A percentile compares a stretch with the other conserved stretches of the same genome.
Evolutionary conservation across 805 yeast species (phyloP).

Genomic region (Scheffersomyces amazonensis): DNA sequence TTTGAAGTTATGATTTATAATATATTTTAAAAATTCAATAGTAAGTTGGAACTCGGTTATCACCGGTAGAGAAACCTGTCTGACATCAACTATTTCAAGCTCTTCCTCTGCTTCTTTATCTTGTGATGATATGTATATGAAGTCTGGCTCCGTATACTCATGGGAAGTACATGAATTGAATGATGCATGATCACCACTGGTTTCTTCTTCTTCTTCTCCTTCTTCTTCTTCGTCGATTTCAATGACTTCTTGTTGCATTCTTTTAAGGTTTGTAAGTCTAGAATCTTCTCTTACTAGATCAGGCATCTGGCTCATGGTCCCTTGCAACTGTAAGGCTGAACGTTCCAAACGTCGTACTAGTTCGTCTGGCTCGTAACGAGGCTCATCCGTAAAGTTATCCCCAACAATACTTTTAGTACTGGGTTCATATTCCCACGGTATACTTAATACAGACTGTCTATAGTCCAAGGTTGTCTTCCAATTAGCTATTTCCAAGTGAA

Average conservation of each 20-base stretch:
- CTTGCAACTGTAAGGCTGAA: neutral
- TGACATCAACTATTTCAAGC: conserved; percentile 9
- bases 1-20: conserved; percentile 13
- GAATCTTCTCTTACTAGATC: conserved; percentile 1
- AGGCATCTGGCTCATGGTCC: neutral
- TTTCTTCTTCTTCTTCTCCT: neutral
- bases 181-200: too few relatives aligned
- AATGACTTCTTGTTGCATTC: neutral
- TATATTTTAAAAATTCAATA: conserved; percentile 19
- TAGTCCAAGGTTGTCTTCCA: conserved; percentile 25
- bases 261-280: neutral
- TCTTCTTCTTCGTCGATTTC: neutral
- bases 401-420: neutral
- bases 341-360: neutral
- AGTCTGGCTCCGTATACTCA: neutral
- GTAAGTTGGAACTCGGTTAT: conserved; percentile 20
- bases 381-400: neutral
- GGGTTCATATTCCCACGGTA: conserved; percentile 25
- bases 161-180: too few relatives aligned
- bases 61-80: conserved; percentile 11
- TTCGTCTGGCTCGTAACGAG: neutral
- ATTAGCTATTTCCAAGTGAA: conserved; percentile 22
- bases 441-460: conserved; percentile 12
- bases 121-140: too few relatives aligned
- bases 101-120: too few relatives aligned